phyloP scores from a whole-genome alignment of 2,329 filamentous ascomycete species.

The Fusarium guadeloupense region DNA sequence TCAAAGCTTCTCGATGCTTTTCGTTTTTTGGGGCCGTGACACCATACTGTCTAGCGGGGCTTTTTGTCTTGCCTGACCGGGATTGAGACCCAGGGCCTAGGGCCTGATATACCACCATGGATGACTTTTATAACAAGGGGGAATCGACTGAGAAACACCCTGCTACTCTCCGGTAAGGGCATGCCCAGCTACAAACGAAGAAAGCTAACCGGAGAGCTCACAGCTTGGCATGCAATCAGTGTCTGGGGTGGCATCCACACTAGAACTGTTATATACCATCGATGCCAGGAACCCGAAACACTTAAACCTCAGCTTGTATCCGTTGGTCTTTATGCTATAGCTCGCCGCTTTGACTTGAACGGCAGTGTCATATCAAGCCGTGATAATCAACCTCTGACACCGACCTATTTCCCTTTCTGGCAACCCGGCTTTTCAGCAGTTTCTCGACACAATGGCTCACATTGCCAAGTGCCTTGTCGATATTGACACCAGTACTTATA shows the following conservation, averaged over 20 bases:
- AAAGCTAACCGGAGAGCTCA: constrained; percentile 30
- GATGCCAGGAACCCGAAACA: constrained; percentile 43
- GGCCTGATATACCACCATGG: constrained; percentile 29
- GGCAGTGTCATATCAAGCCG: constrained; percentile 33
- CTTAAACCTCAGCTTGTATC: constrained; percentile 34
- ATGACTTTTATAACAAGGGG: constrained; percentile 35
- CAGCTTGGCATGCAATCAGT: constrained; percentile 36
- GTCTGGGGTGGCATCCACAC: constrained; percentile 40
- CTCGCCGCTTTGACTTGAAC: constrained; percentile 28
- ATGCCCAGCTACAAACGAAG: constrained; percentile 36
- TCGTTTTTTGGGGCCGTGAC: constrained; percentile 25
- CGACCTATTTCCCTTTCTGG: constrained; percentile 36
- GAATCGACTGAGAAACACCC: constrained; percentile 30
- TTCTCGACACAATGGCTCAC: constrained; percentile 63
- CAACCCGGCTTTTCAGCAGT: constrained; percentile 29
- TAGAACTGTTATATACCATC: constrained; percentile 42
- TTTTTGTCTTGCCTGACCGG: constrained; percentile 15
- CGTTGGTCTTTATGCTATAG: constrained; percentile 37
- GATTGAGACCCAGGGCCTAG: constrained; percentile 23
- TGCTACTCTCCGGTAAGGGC: constrained; percentile 27
- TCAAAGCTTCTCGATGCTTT: constrained; percentile 40
- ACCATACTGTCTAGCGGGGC: constrained; percentile 27
- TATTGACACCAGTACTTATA: constrained; percentile 58
- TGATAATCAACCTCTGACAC: constrained; percentile 41
- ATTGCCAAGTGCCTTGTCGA: constrained; percentile 68